These are phyloP conservation scores for Leishmania mexicana DNA, from an alignment of 208 protist species.

Conservation along the genomic window DNA sequence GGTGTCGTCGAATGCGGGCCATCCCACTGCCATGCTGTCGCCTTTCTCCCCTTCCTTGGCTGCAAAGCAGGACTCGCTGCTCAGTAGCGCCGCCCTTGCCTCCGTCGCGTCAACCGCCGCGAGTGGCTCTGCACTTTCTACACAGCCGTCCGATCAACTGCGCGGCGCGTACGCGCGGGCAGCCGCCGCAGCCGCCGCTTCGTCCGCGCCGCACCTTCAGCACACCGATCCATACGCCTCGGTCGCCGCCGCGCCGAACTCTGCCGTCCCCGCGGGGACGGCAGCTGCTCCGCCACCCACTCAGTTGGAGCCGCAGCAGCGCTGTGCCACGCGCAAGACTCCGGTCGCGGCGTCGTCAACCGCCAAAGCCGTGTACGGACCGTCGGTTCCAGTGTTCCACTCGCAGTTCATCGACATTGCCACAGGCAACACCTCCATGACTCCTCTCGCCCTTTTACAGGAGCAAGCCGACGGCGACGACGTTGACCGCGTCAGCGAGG, in stretches of 20 bases:
- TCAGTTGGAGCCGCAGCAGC: not conserved
- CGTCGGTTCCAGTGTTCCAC: conserved; percentile 30
- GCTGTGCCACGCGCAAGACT: not conserved
- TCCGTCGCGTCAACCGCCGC: not conserved
- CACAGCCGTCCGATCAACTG: conserved; percentile 22
- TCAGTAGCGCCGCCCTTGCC: not conserved
- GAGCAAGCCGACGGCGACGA: not conserved
- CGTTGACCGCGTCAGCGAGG: not conserved
- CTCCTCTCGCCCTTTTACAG: conserved; percentile 48
- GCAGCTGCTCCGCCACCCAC: not conserved
- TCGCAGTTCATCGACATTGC: conserved; percentile 74
- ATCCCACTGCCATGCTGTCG: not conserved
- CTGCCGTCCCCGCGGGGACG: not conserved
- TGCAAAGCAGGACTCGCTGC: not conserved
- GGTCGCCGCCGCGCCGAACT: not conserved
- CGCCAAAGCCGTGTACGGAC: conserved; percentile 33
- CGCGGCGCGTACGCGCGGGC: conserved; percentile 32
- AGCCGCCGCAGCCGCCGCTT: conserved; percentile 1
- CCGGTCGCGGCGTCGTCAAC: not conserved
- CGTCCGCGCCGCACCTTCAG: not conserved
- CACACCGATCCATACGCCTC: conserved; percentile 1
- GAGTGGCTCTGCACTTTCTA: not conserved
- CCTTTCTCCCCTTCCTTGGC: not conserved
- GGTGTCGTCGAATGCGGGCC: not conserved
- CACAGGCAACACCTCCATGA: conserved; percentile 53